Evolutionary conservation across 2,329 filamentous ascomycete species (phyloP), one percentile per base, ranked within the genome.

Genomic region (Leptographium lundbergii): DNA sequence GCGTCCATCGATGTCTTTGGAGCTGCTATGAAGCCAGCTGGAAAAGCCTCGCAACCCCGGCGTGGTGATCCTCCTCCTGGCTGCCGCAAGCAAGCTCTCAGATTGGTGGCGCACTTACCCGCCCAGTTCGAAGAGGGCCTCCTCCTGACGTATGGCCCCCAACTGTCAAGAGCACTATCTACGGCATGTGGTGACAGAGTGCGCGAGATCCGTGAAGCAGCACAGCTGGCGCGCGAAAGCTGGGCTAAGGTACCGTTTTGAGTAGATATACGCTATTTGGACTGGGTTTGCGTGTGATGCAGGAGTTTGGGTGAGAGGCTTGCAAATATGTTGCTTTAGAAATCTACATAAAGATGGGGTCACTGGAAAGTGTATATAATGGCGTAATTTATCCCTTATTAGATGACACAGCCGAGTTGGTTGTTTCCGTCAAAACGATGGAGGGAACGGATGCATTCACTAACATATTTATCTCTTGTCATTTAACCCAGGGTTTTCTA

Each of bases 121-220:
- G 66, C 65, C 22, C 72, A 73, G 63, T 80, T 77, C 62, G 80
- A 81, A 60, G 70, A 75, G 13, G 69, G 73, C 6, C 68, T 76
- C 54, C 65, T 82, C 24, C 63, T 79, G 55, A 69, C 75, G 0
- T 72, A 75, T 62, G 73, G 73, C 51, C 72, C 72, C 32, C 69
- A 69, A 57, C 72, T 81, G 51, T 71, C 75, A 61, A 71, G 76
- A 4, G 73, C 79, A 57, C 65, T 84, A 61, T 74, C 75, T 1
- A 64, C 71, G 10, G 79, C 79, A 1, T 81, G 79, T 56, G 81
- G 80, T 1, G 79, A 83, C 62, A 67, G 70, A 6, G 76, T 81
- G 10, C 71, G 81, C 52, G 78, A 80, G 61, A 72, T 82, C 52
- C 73, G 81, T 54, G 75, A 71, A 59, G 72, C 71, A 54, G 80